A percentile compares a stretch with the other conserved stretches of the same genome.
phyloP scores from a whole-genome alignment of 148 eudicot genomes.

The Arctostaphylos glauca region DNA sequence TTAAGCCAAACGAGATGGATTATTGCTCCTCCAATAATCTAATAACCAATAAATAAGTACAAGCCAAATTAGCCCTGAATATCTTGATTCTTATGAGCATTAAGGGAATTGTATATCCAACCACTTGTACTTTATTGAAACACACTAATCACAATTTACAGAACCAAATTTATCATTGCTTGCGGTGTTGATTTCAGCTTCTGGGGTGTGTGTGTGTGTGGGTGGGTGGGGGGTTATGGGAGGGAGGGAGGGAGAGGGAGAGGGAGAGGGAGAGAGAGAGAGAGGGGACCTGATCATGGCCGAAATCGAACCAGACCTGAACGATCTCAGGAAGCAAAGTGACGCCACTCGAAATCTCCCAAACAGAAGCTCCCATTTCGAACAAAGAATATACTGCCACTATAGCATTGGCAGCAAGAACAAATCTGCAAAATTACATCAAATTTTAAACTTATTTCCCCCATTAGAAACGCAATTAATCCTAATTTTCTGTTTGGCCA shows the following conservation, averaged over 20 bases:
- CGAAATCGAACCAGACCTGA: slow-evolving; percentile 86
- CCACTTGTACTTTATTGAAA: too few relatives aligned
- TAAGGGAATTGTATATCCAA: too few relatives aligned
- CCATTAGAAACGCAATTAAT: neutral
- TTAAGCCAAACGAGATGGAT: too few relatives aligned
- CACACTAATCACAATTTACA: too few relatives aligned
- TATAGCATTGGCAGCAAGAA: slow-evolving; percentile 61
- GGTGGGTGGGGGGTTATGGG: slow-evolving; percentile 25
- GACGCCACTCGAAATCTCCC: slow-evolving; percentile 68
- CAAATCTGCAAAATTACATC: slow-evolving; percentile 37
- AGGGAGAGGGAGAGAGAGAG: too few relatives aligned
- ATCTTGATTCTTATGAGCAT: too few relatives aligned
- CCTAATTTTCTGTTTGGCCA: neutral
- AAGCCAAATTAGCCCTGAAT: too few relatives aligned
- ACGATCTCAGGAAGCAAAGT: slow-evolving; percentile 68
- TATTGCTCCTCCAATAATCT: too few relatives aligned
- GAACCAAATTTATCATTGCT: too few relatives aligned
- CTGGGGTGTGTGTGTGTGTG: neutral
- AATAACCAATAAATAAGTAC: too few relatives aligned
- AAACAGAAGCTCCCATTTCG: slow-evolving; percentile 74
- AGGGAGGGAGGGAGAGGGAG: neutral
- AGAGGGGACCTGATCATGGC: slow-evolving; percentile 80
- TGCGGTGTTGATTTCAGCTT: too few relatives aligned
- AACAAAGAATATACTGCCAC: slow-evolving; percentile 72
- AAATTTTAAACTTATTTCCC: neutral